phyloP scores from a whole-genome alignment of 768 basidiomycete species.

The Suillus brevipes region DNA sequence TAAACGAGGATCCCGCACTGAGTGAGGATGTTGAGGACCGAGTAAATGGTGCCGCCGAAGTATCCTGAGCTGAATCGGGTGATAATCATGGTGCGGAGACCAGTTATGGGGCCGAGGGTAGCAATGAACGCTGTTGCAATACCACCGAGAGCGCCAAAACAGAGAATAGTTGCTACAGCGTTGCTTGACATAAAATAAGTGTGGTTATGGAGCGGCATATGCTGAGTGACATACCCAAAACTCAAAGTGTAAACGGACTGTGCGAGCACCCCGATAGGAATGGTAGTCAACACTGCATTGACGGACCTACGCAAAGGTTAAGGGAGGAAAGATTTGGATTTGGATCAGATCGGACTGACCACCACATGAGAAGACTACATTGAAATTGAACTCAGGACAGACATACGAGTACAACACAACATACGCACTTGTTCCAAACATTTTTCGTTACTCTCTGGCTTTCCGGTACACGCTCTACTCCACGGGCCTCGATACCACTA shows the following conservation, averaged over 20 bases:
- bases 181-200: slow-evolving; percentile 32
- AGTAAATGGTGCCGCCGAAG: slow-evolving; percentile 48
- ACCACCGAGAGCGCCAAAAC: slow-evolving; percentile 47
- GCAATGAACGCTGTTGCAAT: slow-evolving; percentile 50
- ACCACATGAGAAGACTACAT: slow-evolving; percentile 46
- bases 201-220: neutral
- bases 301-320: slow-evolving; percentile 37
- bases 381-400: neutral
- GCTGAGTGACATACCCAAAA: slow-evolving; percentile 36
- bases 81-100: slow-evolving; percentile 56
- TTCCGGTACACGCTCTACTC: slow-evolving; percentile 56
- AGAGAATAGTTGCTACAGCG: slow-evolving; percentile 43
- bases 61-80: slow-evolving; percentile 50
- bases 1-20: slow-evolving; percentile 28
- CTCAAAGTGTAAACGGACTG: slow-evolving; percentile 51
- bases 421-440: slow-evolving; percentile 44
- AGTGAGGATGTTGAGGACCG: slow-evolving; percentile 54
- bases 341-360: slow-evolving; percentile 25
- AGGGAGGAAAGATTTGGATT: too few species aligned
- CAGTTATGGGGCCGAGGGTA: slow-evolving; percentile 52
- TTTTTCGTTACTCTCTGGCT: slow-evolving; percentile 45
- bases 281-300: slow-evolving; percentile 47
- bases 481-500: slow-evolving; percentile 56
- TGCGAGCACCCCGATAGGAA: slow-evolving; percentile 52
- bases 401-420: neutral